Evolutionary conservation across 1,139 yeast species (phyloP).

Genomic region (Saccharomyces hybrid): DNA sequence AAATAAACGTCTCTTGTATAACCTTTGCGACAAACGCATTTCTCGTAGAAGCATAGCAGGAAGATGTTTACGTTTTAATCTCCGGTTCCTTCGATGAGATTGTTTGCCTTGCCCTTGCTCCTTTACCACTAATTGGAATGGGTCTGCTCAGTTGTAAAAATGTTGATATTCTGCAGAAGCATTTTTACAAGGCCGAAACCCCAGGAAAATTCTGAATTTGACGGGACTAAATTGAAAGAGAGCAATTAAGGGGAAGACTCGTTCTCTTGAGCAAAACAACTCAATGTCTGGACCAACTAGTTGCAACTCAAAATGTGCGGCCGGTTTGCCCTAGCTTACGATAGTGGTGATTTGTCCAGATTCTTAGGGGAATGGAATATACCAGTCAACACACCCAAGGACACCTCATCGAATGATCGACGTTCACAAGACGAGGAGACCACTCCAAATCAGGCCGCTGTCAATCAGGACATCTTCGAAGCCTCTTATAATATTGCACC

Average conservation of each 20-base stretch:
- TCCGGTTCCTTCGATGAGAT: too few species aligned
- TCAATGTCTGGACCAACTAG: too few species aligned
- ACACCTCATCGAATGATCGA: neutral
- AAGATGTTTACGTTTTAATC: too few species aligned
- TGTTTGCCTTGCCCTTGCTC: too few species aligned
- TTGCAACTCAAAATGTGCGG: conserved; percentile 37
- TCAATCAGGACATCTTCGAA: neutral
- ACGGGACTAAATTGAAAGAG: too few species aligned
- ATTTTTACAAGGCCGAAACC: too few species aligned
- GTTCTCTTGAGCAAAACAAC: too few species aligned
- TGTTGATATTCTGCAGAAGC: too few species aligned
- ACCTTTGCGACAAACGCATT: neutral
- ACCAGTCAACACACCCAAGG: conserved; percentile 4
- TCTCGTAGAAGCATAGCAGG: neutral
- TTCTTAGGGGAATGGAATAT: conserved; percentile 12
- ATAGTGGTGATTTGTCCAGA: conserved; percentile 15
- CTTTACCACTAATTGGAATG: too few species aligned
- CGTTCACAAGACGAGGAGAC: neutral
- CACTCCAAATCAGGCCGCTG: neutral
- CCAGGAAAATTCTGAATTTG: too few species aligned
- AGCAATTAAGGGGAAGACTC: too few species aligned
- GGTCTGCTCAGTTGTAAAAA: too few species aligned
- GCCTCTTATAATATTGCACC: conserved; percentile 45
- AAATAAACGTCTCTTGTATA: neutral
- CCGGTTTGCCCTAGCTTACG: conserved; percentile 36